Evolutionary conservation across 371 early-diverging fungal genomes (phyloP).

Genomic region (Syncephalastrum contaminatum): DNA sequence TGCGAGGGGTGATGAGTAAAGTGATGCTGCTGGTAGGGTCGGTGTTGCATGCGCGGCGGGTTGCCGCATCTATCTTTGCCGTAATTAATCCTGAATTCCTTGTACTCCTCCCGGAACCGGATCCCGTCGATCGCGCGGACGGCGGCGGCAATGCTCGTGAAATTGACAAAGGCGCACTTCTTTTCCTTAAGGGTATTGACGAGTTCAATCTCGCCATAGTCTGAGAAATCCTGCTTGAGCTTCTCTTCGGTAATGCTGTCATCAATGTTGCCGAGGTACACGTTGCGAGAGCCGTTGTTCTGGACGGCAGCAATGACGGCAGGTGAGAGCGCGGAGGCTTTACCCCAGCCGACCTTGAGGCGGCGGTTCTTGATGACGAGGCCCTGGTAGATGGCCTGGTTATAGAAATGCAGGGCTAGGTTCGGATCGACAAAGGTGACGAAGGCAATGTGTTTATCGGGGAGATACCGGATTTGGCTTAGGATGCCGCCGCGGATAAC

Average conservation of each 20-base stretch:
- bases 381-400: slow-evolving; percentile 55
- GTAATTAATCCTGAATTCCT: slow-evolving; percentile 62
- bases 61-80: slow-evolving; percentile 86
- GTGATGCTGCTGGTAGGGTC: background rate
- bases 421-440: slow-evolving; percentile 78
- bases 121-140: slow-evolving; percentile 72
- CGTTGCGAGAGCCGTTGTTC: slow-evolving; percentile 77
- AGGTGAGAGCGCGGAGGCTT: slow-evolving; percentile 57
- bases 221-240: slow-evolving; percentile 65
- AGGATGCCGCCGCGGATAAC: slow-evolving; percentile 83
- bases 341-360: slow-evolving; percentile 81
- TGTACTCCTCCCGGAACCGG: slow-evolving; percentile 54
- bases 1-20: too few species aligned
- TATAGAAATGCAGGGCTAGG: slow-evolving; percentile 60
- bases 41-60: slow-evolving; percentile 33
- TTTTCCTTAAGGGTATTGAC: slow-evolving; percentile 77
- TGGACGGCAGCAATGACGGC: slow-evolving; percentile 59
- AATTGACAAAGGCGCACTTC: slow-evolving; percentile 84
- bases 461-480: slow-evolving; percentile 67
- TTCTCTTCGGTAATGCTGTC: slow-evolving; percentile 60
- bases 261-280: slow-evolving; percentile 73
- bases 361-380: slow-evolving; percentile 68
- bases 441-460: slow-evolving; percentile 81
- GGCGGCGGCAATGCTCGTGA: slow-evolving; percentile 68
- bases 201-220: slow-evolving; percentile 79